Percentiles rank a stretch among this genome's conserved stretches.
Conservation (phyloP, 441 rosid genomes). For the Adansonia rubrostipa region DNA sequence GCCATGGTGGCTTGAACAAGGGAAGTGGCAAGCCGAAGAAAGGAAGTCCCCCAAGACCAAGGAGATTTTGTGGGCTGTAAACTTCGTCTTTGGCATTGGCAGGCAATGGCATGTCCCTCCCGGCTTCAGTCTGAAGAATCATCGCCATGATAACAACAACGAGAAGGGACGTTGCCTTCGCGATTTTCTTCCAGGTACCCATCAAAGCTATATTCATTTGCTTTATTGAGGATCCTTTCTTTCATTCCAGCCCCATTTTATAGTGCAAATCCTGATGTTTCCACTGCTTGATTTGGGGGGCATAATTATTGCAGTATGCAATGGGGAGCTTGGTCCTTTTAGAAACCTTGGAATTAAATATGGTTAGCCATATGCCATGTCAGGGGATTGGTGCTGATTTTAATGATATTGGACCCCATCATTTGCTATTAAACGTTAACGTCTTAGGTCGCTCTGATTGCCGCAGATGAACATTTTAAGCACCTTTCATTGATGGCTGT, state of each 20-base stretch:
- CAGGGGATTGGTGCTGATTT: no score
- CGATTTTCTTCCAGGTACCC: neutral
- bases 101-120: conserved; percentile 12
- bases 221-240: neutral
- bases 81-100: conserved; percentile 4
- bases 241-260: neutral
- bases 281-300: neutral
- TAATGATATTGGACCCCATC: no score
- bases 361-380: no score
- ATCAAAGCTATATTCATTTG: conserved; percentile 18
- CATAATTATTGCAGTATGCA: conserved; percentile 15
- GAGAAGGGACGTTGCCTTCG: conserved; percentile 22
- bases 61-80: conserved; percentile 23
- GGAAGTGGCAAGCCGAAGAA: conserved; percentile 1
- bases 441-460: no score
- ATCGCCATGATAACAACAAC: neutral
- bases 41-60: conserved; percentile 10
- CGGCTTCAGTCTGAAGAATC: conserved; percentile 19
- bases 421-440: no score
- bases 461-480: no score
- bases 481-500: no score
- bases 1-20: conserved; percentile 11
- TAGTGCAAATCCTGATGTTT: neutral
- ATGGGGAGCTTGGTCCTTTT: neutral
- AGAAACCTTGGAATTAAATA: neutral